These are phyloP conservation scores for Hapsidospora chrysogenum DNA, from an alignment of 495 filamentous ascomycete genomes.

Conservation along the genomic window DNA sequence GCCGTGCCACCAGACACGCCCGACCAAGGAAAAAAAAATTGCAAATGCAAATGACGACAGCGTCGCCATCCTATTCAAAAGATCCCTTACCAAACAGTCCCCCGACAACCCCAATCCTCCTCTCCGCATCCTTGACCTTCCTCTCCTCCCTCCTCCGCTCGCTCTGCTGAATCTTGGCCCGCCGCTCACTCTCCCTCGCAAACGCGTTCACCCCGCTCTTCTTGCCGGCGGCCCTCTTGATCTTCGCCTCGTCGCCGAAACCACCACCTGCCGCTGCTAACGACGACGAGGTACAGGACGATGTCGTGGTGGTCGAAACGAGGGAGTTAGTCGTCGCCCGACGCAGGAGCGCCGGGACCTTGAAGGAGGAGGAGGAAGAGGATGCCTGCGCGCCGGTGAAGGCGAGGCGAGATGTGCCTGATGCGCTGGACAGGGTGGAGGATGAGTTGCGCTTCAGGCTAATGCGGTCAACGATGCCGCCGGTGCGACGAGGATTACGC, in stretches of 20 bases:
- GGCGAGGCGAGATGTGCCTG: conserved; percentile 35
- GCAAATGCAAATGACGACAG: too few species aligned
- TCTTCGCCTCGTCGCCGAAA: conserved; percentile 28
- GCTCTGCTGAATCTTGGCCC: conserved; percentile 37
- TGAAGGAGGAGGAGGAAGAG: conserved; percentile 34
- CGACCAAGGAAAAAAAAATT: too few species aligned
- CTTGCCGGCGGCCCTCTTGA: conserved; percentile 52
- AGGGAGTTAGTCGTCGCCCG: conserved; percentile 52
- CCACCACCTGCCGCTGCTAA: conserved; percentile 20
- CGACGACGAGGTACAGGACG: too few species aligned
- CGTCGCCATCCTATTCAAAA: conserved; percentile 30
- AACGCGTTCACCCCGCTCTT: conserved; percentile 58
- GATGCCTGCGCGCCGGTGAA: conserved; percentile 29
- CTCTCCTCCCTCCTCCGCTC: conserved; percentile 49
- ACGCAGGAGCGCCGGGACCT: conserved; percentile 62
- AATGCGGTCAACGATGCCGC: conserved; percentile 63
- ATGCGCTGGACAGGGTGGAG: conserved; percentile 24
- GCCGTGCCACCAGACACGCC: too few species aligned
- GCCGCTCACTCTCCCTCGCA: conserved; percentile 53
- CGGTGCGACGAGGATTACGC: conserved; percentile 33
- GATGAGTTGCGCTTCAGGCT: conserved; percentile 49
- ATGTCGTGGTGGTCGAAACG: conserved; percentile 18
- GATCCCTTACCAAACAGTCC: conserved; percentile 34
- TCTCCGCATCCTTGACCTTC: conserved; percentile 48
- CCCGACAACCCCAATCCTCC: conserved; percentile 23